Evolutionary conservation across 805 yeast genomes (phyloP).

Genomic region (Candida hispaniensis): DNA sequence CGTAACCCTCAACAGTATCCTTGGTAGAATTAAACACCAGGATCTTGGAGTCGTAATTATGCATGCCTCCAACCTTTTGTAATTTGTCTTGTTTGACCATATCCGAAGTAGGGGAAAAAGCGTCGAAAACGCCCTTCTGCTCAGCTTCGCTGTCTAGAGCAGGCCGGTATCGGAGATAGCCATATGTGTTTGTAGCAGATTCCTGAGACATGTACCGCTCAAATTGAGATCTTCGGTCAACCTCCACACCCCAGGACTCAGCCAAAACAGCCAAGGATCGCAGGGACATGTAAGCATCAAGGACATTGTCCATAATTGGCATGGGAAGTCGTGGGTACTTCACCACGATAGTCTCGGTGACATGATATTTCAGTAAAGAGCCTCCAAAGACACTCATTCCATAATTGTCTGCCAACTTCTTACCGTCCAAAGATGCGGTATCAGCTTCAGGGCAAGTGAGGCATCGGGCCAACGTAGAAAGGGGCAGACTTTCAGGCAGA

Average conservation of each 20-base stretch:
- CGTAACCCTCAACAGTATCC: slow-evolving; percentile 30
- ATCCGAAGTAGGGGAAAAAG: slow-evolving; percentile 7
- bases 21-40: slow-evolving; percentile 2
- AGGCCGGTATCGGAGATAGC: slow-evolving; percentile 32
- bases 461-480: slow-evolving; percentile 67
- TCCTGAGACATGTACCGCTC: slow-evolving; percentile 61
- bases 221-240: slow-evolving; percentile 52
- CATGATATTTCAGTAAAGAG: slow-evolving; percentile 62
- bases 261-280: slow-evolving; percentile 58
- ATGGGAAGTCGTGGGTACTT: slow-evolving; percentile 87
- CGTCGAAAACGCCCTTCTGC: slow-evolving; percentile 30
- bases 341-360: slow-evolving; percentile 58
- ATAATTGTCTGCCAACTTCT: slow-evolving; percentile 54
- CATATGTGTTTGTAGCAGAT: slow-evolving; percentile 54
- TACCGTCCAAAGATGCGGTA: slow-evolving; percentile 29
- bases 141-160: slow-evolving; percentile 16
- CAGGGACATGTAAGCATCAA: slow-evolving; percentile 63
- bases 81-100: slow-evolving; percentile 37
- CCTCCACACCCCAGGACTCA: slow-evolving; percentile 78
- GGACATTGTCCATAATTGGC: slow-evolving; percentile 61
- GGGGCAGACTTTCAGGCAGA: slow-evolving; percentile 46
- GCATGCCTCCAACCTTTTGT: slow-evolving; percentile 21
- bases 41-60: slow-evolving; percentile 13
- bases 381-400: slow-evolving; percentile 79
- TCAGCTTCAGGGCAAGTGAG: slow-evolving; percentile 46